Evolutionary conservation across 805 yeast species (phyloP), one percentile per base, ranked within the genome.

Genomic region (Diddensiella santjacobensis): DNA sequence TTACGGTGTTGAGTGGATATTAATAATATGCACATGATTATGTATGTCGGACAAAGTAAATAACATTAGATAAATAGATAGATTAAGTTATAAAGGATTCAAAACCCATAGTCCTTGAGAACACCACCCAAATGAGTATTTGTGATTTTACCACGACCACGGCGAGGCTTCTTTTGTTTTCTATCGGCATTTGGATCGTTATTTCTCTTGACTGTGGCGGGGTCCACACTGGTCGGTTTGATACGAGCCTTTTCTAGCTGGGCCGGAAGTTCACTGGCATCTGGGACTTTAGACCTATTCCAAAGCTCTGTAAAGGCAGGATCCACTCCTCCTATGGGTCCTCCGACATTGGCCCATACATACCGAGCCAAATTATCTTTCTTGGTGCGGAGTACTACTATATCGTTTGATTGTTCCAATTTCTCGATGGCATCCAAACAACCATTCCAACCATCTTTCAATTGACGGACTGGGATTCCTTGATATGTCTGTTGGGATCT

Each of bases 221-320:
- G 98, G 64, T 93, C 99, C n/a, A 89, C 93, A 61, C 93, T 85
- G 0, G 98, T 91, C 6, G 99, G 99, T 66, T 89, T 93, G 65
- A 93, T 76, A n/a, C 96, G 91, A 51, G 86, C 81, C 51, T 81
- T 87, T 50, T 84, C 77, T 53, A 93, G 74, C 49, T 80, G 79
- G 47, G 83, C 80, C 22, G 95, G 95, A 52, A 93, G 72, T 48
- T 84, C 95, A 45, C 85, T 84, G 23, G 83, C 80, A 24, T 83
- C 83, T 2, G 99, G 99, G 26, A 91, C 74, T 58, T 81, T 81
- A 15, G 87, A 83, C 31, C 71, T 70, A 49, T 76, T 75, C 99
- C 99, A 93, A 77, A 84, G 78, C 38, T 72, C 75, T 37, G 82
- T 83, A 65, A 90, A 93, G 57, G 87, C 96, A 11, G 80, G 82